Evolutionary conservation across 2,329 filamentous ascomycete genomes (phyloP).

Genomic region (Penicillium verrucosum): DNA sequence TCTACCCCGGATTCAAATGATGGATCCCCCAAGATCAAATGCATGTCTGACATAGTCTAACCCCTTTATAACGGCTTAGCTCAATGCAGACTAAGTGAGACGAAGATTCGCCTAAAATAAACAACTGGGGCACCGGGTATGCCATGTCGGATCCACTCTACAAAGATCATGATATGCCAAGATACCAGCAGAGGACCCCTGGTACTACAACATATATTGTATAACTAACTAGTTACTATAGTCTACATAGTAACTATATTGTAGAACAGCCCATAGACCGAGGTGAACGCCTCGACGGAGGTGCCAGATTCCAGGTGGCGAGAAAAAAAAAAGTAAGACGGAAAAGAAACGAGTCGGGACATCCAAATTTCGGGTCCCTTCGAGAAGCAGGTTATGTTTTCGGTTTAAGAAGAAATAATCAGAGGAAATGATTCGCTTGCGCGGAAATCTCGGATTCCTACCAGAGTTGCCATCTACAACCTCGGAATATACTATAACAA

Average conservation of each 20-base stretch:
- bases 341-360: background rate
- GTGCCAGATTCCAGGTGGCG: background rate
- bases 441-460: background rate
- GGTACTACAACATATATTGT: background rate
- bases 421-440: background rate
- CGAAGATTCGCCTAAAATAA: conserved; percentile 10
- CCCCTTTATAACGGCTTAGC: too few species aligned
- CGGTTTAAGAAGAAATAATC: background rate
- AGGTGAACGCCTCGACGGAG: background rate
- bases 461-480: background rate
- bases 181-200: background rate
- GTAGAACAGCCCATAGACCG: background rate
- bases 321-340: background rate
- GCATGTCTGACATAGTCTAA: background rate
- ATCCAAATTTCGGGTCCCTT: background rate
- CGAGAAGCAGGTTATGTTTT: background rate
- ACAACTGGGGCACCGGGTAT: conserved; percentile 6
- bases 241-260: background rate
- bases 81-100: background rate
- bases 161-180: background rate
- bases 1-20: conserved; percentile 14
- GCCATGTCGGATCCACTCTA: conserved; percentile 3
- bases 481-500: background rate
- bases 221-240: background rate
- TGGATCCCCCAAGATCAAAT: background rate